Percentiles rank a stretch among this genome's conserved stretches.
Evolutionary conservation across 164 flowering plant species (phyloP).

Genomic region (Tetrastigma voinierianum): DNA sequence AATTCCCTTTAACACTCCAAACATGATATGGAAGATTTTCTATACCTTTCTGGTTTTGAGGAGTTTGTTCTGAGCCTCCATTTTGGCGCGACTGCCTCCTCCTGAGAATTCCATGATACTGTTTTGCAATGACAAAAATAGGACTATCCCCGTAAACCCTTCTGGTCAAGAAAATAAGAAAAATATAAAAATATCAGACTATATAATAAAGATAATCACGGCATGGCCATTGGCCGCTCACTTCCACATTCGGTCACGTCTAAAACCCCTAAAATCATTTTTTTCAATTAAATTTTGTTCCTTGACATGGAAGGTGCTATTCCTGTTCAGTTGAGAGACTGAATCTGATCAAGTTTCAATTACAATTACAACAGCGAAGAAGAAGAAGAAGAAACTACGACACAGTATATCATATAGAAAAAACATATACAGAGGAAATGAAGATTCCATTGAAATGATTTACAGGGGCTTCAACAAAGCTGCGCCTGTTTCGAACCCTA

Average conservation of each 20-base stretch:
- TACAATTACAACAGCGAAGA: background rate
- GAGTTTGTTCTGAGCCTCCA: too few species aligned
- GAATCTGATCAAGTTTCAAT: slow-evolving; percentile 31
- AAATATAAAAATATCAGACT: too few species aligned
- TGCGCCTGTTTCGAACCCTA: too few species aligned
- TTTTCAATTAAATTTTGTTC: too few species aligned
- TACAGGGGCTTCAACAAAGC: background rate
- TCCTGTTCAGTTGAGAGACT: slow-evolving; percentile 60
- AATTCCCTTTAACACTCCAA: background rate
- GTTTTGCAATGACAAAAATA: too few species aligned
- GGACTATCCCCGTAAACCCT: slow-evolving; percentile 13
- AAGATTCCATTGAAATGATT: background rate
- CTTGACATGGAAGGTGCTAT: slow-evolving; percentile 38
- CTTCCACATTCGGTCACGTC: too few species aligned
- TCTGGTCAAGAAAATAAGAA: too few species aligned
- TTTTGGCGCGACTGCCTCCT: too few species aligned
- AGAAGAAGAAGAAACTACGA: background rate
- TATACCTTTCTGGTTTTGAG: slow-evolving; percentile 49
- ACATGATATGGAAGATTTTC: background rate
- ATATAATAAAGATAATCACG: too few species aligned
- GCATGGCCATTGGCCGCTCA: too few species aligned
- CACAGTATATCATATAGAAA: background rate
- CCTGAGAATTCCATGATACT: too few species aligned
- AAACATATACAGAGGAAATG: background rate
- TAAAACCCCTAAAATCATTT: too few species aligned